Conservation (phyloP, 495 filamentous ascomycete genomes). For the Extremus antarcticus region DNA sequence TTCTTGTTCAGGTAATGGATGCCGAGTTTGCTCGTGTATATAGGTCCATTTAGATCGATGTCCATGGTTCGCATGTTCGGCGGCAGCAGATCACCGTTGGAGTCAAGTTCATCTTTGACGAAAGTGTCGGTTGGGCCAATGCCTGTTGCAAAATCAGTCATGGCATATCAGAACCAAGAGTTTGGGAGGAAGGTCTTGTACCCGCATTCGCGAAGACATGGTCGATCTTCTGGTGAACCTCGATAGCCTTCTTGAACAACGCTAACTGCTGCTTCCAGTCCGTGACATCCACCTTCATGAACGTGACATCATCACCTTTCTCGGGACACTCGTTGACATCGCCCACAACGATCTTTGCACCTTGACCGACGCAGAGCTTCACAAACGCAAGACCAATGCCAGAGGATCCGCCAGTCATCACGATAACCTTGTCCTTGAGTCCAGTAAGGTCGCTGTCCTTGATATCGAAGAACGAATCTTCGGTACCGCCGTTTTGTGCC, state of each 20-base stretch:
- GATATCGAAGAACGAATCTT: not conserved
- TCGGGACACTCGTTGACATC: slow-evolving; percentile 30
- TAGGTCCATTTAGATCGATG: slow-evolving; percentile 54
- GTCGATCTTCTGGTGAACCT: not conserved
- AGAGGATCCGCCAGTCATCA: slow-evolving; percentile 20
- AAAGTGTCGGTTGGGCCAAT: slow-evolving; percentile 37
- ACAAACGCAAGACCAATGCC: slow-evolving; percentile 30
- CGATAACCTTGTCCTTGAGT: not conserved
- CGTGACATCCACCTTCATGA: slow-evolving; percentile 44
- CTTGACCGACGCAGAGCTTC: slow-evolving; percentile 22
- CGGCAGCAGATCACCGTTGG: slow-evolving; percentile 32
- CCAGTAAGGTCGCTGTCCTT: not conserved
- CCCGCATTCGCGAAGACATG: slow-evolving; percentile 1
- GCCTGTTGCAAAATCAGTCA: slow-evolving; percentile 41
- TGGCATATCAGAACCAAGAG: too few relatives aligned
- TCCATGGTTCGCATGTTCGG: slow-evolving; percentile 44
- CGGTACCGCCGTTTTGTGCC: too few relatives aligned
- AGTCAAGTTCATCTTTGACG: slow-evolving; percentile 15
- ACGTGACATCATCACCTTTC: slow-evolving; percentile 9
- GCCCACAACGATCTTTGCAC: slow-evolving; percentile 26
- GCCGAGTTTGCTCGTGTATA: slow-evolving; percentile 53
- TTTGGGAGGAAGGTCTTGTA: slow-evolving; percentile 16
- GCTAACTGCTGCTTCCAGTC: slow-evolving; percentile 48
- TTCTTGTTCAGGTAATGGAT: slow-evolving; percentile 43
- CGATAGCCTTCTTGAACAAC: slow-evolving; percentile 43